phyloP scores from a whole-genome alignment of 768 basidiomycete genomes.

The Serendipita sp. region DNA sequence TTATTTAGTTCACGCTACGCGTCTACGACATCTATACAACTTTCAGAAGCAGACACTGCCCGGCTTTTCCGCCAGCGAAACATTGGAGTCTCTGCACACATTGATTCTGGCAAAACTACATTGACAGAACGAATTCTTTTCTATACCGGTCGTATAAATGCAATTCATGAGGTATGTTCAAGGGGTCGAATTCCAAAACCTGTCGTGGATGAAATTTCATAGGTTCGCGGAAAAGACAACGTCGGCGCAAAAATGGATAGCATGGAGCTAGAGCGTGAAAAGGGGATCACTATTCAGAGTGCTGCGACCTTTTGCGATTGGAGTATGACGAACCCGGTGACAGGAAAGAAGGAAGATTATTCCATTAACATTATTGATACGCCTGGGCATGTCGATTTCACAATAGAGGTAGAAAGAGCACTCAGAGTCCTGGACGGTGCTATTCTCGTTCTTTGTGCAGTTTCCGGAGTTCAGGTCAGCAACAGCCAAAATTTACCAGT shows the following conservation, averaged over 20 bases:
- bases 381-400: constrained; percentile 99
- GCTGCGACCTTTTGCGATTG: constrained; percentile 98
- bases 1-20: neutral
- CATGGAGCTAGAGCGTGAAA: constrained; percentile 97
- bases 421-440: constrained; percentile 94
- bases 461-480: constrained; percentile 81
- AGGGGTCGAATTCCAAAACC: neutral
- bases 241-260: constrained; percentile 99
- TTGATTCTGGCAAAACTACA: constrained; percentile 96
- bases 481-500: neutral
- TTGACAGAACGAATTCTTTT: constrained; percentile 90
- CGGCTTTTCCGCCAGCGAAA: constrained; percentile 72
- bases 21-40: constrained; percentile 10
- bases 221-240: constrained; percentile 86
- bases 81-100: constrained; percentile 91
- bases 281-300: constrained; percentile 98
- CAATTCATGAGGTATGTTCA: constrained; percentile 81
- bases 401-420: constrained; percentile 96
- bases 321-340: constrained; percentile 50
- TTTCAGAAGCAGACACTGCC: constrained; percentile 49
- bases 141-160: constrained; percentile 89
- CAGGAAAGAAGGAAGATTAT: constrained; percentile 60
- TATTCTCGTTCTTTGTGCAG: constrained; percentile 89
- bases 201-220: constrained; percentile 6
- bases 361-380: constrained; percentile 98